Conservation (phyloP, 768 basidiomycete species). For the Cystobasidiopsis lactophilus region DNA sequence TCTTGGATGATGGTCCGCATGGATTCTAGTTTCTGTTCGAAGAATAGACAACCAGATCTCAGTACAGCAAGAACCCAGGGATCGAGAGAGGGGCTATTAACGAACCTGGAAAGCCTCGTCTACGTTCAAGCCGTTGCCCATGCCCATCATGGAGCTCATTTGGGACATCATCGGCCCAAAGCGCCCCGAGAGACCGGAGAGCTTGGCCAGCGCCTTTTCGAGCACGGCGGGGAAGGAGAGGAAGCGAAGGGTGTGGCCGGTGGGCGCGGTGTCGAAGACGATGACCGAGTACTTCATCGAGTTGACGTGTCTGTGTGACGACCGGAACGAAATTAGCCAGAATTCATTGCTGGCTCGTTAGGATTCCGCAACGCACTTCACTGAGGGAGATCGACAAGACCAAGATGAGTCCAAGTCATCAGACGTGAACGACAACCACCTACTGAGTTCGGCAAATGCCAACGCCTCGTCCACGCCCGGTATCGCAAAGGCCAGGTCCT, state of each 20-base stretch:
- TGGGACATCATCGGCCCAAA: conserved; percentile 84
- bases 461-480: conserved; percentile 99
- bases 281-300: conserved; percentile 99
- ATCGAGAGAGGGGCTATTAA: too few species aligned
- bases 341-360: neutral
- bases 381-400: neutral
- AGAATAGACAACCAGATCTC: too few species aligned
- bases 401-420: neutral
- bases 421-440: conserved; percentile 31
- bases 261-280: conserved; percentile 97
- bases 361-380: neutral
- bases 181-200: conserved; percentile 74
- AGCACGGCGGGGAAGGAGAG: conserved; percentile 95
- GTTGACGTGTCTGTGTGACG: conserved; percentile 66
- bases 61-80: too few species aligned
- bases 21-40: conserved; percentile 60
- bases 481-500: conserved; percentile 95
- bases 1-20: conserved; percentile 96
- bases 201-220: conserved; percentile 88
- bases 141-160: conserved; percentile 95
- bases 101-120: conserved; percentile 66
- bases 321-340: neutral
- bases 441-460: conserved; percentile 99
- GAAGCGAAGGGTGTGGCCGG: conserved; percentile 94
- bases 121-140: conserved; percentile 53